Conservation (phyloP, 1,139 yeast species). For the Groenewaldozyma auringiensis region DNA sequence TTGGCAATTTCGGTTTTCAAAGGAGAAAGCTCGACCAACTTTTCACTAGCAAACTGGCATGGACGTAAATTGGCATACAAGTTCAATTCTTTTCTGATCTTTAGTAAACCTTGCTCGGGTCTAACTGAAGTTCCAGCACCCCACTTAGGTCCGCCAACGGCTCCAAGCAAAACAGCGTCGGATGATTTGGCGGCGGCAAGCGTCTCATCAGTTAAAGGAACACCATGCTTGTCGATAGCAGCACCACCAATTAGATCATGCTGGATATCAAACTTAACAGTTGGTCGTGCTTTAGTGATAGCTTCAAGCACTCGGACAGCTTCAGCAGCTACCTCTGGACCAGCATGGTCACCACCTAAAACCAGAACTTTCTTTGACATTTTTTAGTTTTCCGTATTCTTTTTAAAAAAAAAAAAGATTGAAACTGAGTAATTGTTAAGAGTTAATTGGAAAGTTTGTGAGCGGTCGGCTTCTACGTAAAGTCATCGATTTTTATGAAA, state of each 20-base stretch:
- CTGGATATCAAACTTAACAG: slow-evolving; percentile 63
- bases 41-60: slow-evolving; percentile 86
- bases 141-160: slow-evolving; percentile 99
- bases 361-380: slow-evolving; percentile 62
- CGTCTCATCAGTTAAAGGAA: slow-evolving; percentile 82
- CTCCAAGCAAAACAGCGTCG: slow-evolving; percentile 91
- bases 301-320: slow-evolving; percentile 86
- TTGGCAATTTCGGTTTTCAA: slow-evolving; percentile 72
- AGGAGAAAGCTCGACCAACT: slow-evolving; percentile 79
- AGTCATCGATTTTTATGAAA: too few species aligned
- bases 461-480: not conserved
- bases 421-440: not conserved
- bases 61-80: slow-evolving; percentile 95
- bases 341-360: slow-evolving; percentile 95
- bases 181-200: slow-evolving; percentile 78
- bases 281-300: slow-evolving; percentile 56
- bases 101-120: slow-evolving; percentile 93
- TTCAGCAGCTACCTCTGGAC: slow-evolving; percentile 80
- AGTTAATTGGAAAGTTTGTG: not conserved
- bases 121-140: slow-evolving; percentile 74
- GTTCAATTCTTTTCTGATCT: slow-evolving; percentile 89
- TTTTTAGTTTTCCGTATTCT: too few species aligned
- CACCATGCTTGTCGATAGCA: slow-evolving; percentile 94
- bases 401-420: slow-evolving; percentile 1
- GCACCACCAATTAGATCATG: slow-evolving; percentile 94